Evolutionary conservation across 192 early-diverging fungal genomes (phyloP), one percentile per base, ranked within the genome.

Genomic region (Spizellomyces sp.): DNA sequence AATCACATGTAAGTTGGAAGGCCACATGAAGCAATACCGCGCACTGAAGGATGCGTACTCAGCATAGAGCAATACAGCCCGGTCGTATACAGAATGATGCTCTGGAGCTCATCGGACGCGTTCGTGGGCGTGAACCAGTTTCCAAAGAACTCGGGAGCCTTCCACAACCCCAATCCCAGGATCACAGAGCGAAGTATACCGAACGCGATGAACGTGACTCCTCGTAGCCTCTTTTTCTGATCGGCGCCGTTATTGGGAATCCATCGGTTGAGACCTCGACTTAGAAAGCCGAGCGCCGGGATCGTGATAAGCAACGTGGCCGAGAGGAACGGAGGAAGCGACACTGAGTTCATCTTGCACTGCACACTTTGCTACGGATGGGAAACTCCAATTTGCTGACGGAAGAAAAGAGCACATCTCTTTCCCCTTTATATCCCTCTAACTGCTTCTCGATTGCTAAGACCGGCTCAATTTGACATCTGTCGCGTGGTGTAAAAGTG

Each of bases 91-190:
- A 56, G 22, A 22, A 19, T 56, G 54, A n/a, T n/a, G n/a, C 22
- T n/a, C n/a, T 56, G 54, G 22, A 56, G 22, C n/a, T 22, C 4
- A 6, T 56, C 54, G 4, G 54, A 56, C n/a, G 22, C 22, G 54
- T 56, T 56, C 54, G 22, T 6, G 54, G 54, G 54, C n/a, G 54
- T 56, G 54, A 56, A 56, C 54, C 54, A 56, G 54, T 56, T 56
- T 6, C 5, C 4, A 22, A 56, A 6, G 22, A 56, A 56, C 54
- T 56, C 54, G n/a, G 54, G 54, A 19, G 54, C 54, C n/a, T 56
- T 56, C n/a, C 4, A 56, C 54, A 56, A 56, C 5, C 22, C 54
- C n/a, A 56, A 19, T n/a, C 54, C n/a, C n/a, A 56, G 54, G n/a
- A 56, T 56, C n/a, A 56, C 22, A 56, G 54, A 19, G n/a, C 54